phyloP scores from a whole-genome alignment of 805 yeast genomes.

The Starmerella vaccinii region DNA sequence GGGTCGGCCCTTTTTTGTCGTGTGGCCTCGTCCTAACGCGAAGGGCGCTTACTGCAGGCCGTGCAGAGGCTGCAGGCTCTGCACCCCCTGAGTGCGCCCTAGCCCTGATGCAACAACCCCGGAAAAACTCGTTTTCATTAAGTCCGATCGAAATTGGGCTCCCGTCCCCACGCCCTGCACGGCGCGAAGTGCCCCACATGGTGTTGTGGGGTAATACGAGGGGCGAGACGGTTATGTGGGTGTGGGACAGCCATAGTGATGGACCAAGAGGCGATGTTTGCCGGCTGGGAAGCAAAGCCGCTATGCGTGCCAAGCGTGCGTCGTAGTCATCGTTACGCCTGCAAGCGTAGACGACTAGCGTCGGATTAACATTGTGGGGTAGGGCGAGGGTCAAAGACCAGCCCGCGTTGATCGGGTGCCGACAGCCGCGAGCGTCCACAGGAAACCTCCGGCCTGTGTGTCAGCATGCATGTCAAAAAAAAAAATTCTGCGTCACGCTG shows the following conservation, averaged over 20 bases:
- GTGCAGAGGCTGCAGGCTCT: too few relatives aligned
- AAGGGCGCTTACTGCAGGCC: too few relatives aligned
- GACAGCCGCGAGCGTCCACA: neutral
- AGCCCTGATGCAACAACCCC: neutral
- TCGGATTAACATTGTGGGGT: constrained; percentile 4
- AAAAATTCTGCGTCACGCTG: neutral
- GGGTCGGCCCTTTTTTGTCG: neutral
- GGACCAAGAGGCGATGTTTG: too few relatives aligned
- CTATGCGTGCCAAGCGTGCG: too few relatives aligned
- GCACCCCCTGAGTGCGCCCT: neutral
- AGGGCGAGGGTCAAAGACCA: neutral
- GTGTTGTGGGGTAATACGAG: neutral
- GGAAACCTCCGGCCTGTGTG: neutral
- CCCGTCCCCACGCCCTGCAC: neutral
- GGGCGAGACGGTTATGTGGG: too few relatives aligned
- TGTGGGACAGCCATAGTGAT: too few relatives aligned
- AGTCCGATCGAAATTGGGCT: neutral
- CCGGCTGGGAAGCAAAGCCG: too few relatives aligned
- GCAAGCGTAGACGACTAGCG: neutral
- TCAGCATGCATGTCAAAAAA: neutral
- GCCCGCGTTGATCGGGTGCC: neutral
- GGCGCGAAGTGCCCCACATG: neutral
- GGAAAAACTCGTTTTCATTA: neutral
- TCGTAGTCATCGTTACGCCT: too few relatives aligned
- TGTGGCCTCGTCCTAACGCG: too few relatives aligned